Evolutionary conservation across 2,329 filamentous ascomycete genomes (phyloP), one percentile per base, ranked within the genome.

Genomic region (Alternaria incomplexa): DNA sequence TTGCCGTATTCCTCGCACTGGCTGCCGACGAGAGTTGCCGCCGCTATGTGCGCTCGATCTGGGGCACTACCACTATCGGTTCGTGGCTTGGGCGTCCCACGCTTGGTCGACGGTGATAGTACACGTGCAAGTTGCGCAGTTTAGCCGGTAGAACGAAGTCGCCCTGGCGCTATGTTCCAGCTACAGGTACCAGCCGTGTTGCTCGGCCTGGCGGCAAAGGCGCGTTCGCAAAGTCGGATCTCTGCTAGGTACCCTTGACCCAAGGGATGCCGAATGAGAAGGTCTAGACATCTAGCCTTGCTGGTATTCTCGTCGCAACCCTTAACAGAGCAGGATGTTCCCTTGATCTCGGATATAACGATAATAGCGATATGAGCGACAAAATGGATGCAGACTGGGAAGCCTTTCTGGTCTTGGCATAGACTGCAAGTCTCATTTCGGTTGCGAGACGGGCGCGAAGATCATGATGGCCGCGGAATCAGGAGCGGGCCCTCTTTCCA

Each of bases 361-460:
- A 46, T 44, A 56, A 47, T 44, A 43, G 52, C 44, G 47, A 59
- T 46, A 56, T 56, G 40, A 57, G 53, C 59, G 54, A 30, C 30
- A 50, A 62, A 58, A 60, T 23, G 46, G 51, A 56, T 54, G 36
- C 30, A 28, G 22, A 28, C 36, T 63, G 45, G 52, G 54, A 20
- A 47, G 58, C 68, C 57, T 51, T 17, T 62, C 64, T 51, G 54
- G 68, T 61, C 60, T 54, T 56, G 58, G 36, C 28, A 44, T 60
- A 55, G 57, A 59, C 58, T 44, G 28, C 54, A 58, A 56, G 36
- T 62, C 60, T 66, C 62, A 73, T 76, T 65, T 71, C 66, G 67
- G 68, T 50, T 68, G 62, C 63, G 63, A 64, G 61, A 68, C 65
- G 64, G 61, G 59, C 62, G 57, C 66, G 71, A 59, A 65, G 70